These are phyloP conservation scores for Fusarium mundagurra DNA, from an alignment of 2,329 filamentous ascomycete species.

Conservation along the genomic window DNA sequence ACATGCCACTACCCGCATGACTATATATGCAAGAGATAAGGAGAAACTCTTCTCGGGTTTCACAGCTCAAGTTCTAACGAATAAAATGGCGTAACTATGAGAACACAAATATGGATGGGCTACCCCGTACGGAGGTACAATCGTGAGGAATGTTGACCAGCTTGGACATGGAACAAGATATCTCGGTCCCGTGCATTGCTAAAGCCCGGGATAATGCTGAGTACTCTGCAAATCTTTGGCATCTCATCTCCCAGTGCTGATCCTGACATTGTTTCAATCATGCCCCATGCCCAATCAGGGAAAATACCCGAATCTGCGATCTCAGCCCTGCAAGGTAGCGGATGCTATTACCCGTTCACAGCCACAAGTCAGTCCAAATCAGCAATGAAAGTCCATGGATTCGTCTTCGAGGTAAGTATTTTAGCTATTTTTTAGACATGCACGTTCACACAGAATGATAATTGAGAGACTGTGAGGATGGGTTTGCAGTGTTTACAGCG, in stretches of 20 bases:
- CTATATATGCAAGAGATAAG: background rate
- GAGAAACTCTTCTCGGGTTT: too few species aligned
- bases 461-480: too few species aligned
- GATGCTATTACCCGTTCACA: background rate
- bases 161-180: background rate
- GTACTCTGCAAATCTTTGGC: too few species aligned
- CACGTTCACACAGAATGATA: too few species aligned
- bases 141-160: background rate
- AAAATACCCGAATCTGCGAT: background rate
- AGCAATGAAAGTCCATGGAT: background rate
- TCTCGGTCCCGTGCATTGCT: background rate
- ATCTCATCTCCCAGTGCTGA: background rate
- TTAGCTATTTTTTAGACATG: background rate
- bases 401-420: background rate
- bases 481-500: too few species aligned
- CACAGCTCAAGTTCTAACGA: background rate
- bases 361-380: background rate
- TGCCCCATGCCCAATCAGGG: background rate
- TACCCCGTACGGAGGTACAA: background rate
- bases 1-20: background rate
- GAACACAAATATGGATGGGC: background rate
- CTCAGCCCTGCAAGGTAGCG: background rate
- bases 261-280: background rate
- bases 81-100: background rate
- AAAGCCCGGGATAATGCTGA: background rate